Base-by-base conservation (phyloP, 2,329 filamentous ascomycete genomes). In the Beauveria bassiana region DNA sequence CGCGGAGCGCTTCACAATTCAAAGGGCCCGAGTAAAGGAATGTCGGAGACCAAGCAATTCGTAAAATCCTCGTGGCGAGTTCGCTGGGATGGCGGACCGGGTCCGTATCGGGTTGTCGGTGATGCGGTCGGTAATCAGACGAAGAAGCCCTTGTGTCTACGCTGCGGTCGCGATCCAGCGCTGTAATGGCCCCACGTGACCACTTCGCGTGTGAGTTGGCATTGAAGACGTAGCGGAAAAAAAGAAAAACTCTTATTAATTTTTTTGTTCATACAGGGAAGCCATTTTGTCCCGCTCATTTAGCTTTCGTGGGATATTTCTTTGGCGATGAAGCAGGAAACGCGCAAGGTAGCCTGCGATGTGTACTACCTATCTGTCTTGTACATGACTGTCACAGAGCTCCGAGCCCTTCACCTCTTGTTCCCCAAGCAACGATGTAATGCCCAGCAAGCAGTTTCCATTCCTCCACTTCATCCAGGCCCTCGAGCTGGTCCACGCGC, bases 391-490 rank as follows among this genome's bases (percentile, higher is more conserved):
- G 45, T 8, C 31, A 8, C n/a, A 60, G 34, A 18, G 38, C 45
- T n/a, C 49, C 57, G 1, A 78, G 73, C 7, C 70, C 74, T 1
- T 69, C 72, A 38, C 86, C 85, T 67, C 84, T 86, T 84, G 89
- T 96, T 1, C 87, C 95, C 93, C 93, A 98, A 4, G 86, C 87
- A 49, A 99, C 82, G 65, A 93, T 86, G 70, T 99, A 99, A 78
- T 99, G 95, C 65, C 83, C 85, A 1, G 92, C 90, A 67, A 99
- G 75, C 67, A 99, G 74, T 69, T 88, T 81, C 89, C 95, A 96
- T 76, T 99, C 95, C 74, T 99, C 95, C 26, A 97, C 82, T 75
- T 99, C 95, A 75, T 99, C 95, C 64, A 99, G 74, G 69, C 95
- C 92, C 73, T 99, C 93, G 28, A 97, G 72, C 12, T 77, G 74